Evolutionary conservation across 2,329 filamentous ascomycete species (phyloP).

Genomic region (Keithomyces neogunnii): DNA sequence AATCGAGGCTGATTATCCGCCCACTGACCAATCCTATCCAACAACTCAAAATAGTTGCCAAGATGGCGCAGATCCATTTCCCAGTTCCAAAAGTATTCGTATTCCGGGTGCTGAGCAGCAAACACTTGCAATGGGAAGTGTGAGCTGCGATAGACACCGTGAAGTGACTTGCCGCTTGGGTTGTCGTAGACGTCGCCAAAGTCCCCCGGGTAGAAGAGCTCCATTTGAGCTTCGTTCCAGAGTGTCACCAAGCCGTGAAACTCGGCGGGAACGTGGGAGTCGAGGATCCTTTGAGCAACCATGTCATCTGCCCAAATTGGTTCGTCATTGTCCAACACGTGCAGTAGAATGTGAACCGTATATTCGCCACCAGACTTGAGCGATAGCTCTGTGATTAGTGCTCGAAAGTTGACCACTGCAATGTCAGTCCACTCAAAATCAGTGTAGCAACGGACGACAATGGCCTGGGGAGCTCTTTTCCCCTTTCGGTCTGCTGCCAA

Average conservation of each 20-base stretch:
- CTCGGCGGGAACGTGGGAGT: conserved; percentile 57
- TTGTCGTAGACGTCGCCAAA: conserved; percentile 62
- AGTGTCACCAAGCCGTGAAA: conserved; percentile 74
- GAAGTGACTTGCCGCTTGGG: conserved; percentile 48
- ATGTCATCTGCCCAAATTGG: conserved; percentile 76
- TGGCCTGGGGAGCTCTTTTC: conserved; percentile 55
- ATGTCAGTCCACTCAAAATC: conserved; percentile 73
- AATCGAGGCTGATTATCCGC: conserved; percentile 58
- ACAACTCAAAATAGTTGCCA: conserved; percentile 64
- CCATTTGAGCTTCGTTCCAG: conserved; percentile 82
- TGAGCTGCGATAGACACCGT: conserved; percentile 60
- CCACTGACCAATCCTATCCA: conserved; percentile 59
- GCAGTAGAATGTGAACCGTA: conserved; percentile 72
- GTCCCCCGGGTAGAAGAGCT: conserved; percentile 61
- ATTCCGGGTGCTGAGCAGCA: conserved; percentile 53
- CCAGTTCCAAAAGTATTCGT: conserved; percentile 62
- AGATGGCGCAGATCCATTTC: conserved; percentile 61
- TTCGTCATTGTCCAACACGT: conserved; percentile 70
- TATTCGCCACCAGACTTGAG: conserved; percentile 76
- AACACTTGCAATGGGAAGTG: conserved; percentile 59
- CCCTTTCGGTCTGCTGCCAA: conserved; percentile 7
- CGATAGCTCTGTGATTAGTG: conserved; percentile 70
- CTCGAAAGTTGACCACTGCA: conserved; percentile 71
- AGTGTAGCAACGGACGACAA: conserved; percentile 73
- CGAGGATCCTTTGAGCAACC: conserved; percentile 63